Base-by-base conservation (phyloP, 805 yeast species). In the Candida sakaeoensis region DNA sequence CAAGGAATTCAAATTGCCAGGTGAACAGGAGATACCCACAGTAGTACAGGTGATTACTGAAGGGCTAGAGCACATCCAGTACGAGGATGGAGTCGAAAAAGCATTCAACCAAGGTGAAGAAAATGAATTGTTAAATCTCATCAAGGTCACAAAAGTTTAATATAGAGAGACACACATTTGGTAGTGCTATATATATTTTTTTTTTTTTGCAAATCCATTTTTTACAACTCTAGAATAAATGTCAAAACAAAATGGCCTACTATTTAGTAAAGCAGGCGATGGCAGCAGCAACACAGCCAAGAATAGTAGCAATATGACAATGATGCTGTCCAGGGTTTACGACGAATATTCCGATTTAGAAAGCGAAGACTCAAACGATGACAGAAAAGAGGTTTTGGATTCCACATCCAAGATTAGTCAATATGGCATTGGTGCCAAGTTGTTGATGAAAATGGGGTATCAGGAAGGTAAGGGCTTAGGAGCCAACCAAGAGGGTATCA, bases 401-500 rank as follows among this genome's bases (percentile, higher is more conserved):
- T 9, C 22, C n/a, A 22, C 39, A 13, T 24, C 45, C 4, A 28
- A 36, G 22, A 15, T 42, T 8, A 33, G 45, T 12, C 46, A 46
- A 36, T 89, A 90, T 54, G 98, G 98, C 5, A 77, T 88, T 27
- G 98, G 98, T 26, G 95, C 95, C 2, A 61, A 72, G 36, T 63
- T 91, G 37, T 58, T 91, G 63, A 70, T 78, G 44, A 75, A 79
- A 46, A 90, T 91, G 98, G 99, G 99, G 0, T 90, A 86, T 60
- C 72, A 73, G 6, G 75, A 75, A 29, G 98, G 99, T 0, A 68
- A 75, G 51, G 98, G 97, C 0, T 70, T 91, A n/a, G 99, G 99
- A 2, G 65, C 65, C 4, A 57, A 70, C 17, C 77, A 80, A 1
- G 73, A 73, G 37, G 99, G 99, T 32, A 87, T 88, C 1, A 71